Evolutionary conservation across 192 early-diverging fungal genomes (phyloP), one percentile per base, ranked within the genome.

Genomic region (Backusella macrospora): DNA sequence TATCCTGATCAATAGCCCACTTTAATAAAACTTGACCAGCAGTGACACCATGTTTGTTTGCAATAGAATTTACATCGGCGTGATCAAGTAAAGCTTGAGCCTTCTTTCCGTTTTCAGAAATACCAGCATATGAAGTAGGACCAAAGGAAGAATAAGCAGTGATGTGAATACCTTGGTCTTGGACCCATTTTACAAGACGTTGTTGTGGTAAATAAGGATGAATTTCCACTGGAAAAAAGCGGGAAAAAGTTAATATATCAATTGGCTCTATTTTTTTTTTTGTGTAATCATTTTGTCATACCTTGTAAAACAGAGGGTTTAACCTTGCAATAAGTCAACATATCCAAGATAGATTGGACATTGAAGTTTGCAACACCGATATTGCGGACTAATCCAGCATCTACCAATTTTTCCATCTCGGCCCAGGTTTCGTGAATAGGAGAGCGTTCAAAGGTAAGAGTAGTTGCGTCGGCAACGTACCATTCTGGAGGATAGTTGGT

Each of bases 111-210:
- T 70, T 48, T 14, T 80, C 70, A 40, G 44, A 72, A 40, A 77
- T 45, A 12, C 40, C 34, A 43, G 67, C 70, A 59, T 65, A 77
- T 37, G 84, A 87, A 6, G 76, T 68, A 16, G 85, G 80, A 15
- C 91, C 90, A 69, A 95, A 86, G 23, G 91, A 89, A 39, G 89
- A 89, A 80, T 95, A 95, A 21, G 90, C 94, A 26, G 90, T 90
- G 68, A 93, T 71, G 26, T 83, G 82, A 34, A 95, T 85, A 49
- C 78, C 82, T 71, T 94, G 69, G 46, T 73, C 75, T 59, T 86
- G 70, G 6, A 77, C 85, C 65, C 84, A 94, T 21, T 88, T 85
- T 48, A 94, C 73, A 6, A 94, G 80, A 4, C 76, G 82, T 16
- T 73, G 74, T 70, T 94, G 91, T 29, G 87, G 90, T 39, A 92